Percentiles rank a stretch among this genome's conserved stretches.
phyloP scores from a whole-genome alignment of 768 basidiomycete genomes.

The Guyanaporus albipodus region DNA sequence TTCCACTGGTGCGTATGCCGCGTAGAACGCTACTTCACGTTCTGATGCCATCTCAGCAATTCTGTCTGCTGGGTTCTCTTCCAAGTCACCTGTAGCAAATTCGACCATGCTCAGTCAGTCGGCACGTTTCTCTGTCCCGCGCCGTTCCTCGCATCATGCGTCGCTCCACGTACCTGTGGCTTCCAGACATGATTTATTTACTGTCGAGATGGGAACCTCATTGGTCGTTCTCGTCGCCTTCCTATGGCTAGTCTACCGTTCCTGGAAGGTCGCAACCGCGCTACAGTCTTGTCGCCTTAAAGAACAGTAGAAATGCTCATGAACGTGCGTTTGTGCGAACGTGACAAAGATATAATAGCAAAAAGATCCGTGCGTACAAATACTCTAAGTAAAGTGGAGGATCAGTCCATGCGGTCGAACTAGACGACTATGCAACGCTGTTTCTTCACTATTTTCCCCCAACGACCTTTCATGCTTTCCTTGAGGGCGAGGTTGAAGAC shows the following conservation, averaged over 20 bases:
- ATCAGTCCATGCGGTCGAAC: slow-evolving; percentile 11
- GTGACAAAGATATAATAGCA: slow-evolving; percentile 20
- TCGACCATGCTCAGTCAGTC: slow-evolving; percentile 22
- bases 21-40: not conserved
- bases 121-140: slow-evolving; percentile 15
- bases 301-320: slow-evolving; percentile 15
- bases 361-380: slow-evolving; percentile 31
- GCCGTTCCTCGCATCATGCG: slow-evolving; percentile 3
- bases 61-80: slow-evolving; percentile 7
- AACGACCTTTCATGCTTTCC: slow-evolving; percentile 81
- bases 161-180: slow-evolving; percentile 34
- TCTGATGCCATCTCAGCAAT: slow-evolving; percentile 11
- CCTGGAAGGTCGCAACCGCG: slow-evolving; percentile 22
- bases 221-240: slow-evolving; percentile 31
- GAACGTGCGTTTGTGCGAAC: slow-evolving; percentile 7
- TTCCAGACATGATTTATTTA: slow-evolving; percentile 25
- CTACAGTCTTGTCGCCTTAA: slow-evolving; percentile 24
- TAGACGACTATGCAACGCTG: slow-evolving; percentile 65
- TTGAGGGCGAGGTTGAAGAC: slow-evolving; percentile 87
- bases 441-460: slow-evolving; percentile 68
- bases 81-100: slow-evolving; percentile 14
- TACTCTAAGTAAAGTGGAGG: slow-evolving; percentile 15
- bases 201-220: slow-evolving; percentile 37
- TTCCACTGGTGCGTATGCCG: slow-evolving; percentile 17
- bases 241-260: slow-evolving; percentile 30